Evolutionary conservation across 345 rosid genomes (phyloP).

Genomic region (Clarkia xantiana): DNA sequence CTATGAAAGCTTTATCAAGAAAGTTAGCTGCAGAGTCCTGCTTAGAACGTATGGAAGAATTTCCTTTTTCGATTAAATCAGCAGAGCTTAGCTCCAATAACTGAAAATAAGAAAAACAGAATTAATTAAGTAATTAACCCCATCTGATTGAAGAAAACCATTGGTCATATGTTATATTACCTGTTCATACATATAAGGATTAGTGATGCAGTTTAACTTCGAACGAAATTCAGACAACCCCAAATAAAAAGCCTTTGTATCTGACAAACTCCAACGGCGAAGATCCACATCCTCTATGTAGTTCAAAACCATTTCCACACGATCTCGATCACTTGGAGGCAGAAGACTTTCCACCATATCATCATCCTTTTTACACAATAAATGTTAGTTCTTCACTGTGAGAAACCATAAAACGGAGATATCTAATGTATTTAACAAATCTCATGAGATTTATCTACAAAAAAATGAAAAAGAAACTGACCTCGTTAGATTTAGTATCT

Average conservation of each 20-base stretch:
- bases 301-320: conserved; percentile 39
- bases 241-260: conserved; percentile 39
- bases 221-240: conserved; percentile 54
- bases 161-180: conserved; percentile 14
- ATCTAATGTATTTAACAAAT: no score
- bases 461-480: conserved; percentile 17
- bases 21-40: conserved; percentile 45
- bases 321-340: conserved; percentile 21
- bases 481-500: conserved; percentile 16
- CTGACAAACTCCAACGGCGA: conserved; percentile 49
- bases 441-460: no score
- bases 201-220: conserved; percentile 55
- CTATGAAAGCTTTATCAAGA: conserved; percentile 41
- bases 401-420: background rate
- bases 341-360: conserved; percentile 26
- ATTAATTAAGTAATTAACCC: background rate
- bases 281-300: conserved; percentile 75
- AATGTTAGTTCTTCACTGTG: conserved; percentile 2
- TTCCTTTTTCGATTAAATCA: conserved; percentile 46
- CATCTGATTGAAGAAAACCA: background rate
- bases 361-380: conserved; percentile 14
- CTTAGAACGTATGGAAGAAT: conserved; percentile 25
- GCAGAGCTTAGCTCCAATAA: conserved; percentile 36
- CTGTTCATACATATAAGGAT: conserved; percentile 59
- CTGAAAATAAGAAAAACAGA: conserved; percentile 25